Evolutionary conservation across 1,139 yeast species (phyloP).

Genomic region (Wickerhamomyces sp.): DNA sequence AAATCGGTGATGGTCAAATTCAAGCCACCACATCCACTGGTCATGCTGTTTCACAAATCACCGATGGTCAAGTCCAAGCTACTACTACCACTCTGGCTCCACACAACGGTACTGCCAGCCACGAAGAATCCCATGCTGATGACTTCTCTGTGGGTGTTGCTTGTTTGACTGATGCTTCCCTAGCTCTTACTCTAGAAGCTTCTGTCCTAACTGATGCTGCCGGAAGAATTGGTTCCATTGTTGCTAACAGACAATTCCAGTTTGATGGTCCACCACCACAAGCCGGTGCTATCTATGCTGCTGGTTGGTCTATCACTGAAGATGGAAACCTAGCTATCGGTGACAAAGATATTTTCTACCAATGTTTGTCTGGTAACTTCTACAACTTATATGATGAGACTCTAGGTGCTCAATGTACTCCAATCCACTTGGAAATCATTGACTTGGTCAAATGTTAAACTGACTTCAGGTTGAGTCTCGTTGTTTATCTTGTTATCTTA

Average conservation of each 20-base stretch:
- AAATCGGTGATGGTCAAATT: conserved; percentile 5
- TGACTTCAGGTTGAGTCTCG: neutral
- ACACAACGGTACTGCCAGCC: too few species aligned
- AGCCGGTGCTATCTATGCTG: conserved; percentile 84
- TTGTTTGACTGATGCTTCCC: conserved; percentile 48
- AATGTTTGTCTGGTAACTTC: conserved; percentile 76
- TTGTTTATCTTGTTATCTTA: conserved; percentile 16
- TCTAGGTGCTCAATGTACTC: conserved; percentile 61
- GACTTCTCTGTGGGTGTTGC: conserved; percentile 31
- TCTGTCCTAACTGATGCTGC: conserved; percentile 53
- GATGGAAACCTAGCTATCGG: conserved; percentile 73
- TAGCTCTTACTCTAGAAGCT: conserved; percentile 50
- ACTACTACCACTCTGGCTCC: conserved; percentile 9
- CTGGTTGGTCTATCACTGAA: conserved; percentile 69
- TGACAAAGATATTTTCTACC: conserved; percentile 60
- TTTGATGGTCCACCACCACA: conserved; percentile 91
- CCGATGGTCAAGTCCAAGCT: conserved; percentile 19
- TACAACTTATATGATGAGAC: conserved; percentile 76
- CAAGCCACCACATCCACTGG: conserved; percentile 14
- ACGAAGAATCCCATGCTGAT: conserved; percentile 31
- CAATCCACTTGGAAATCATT: conserved; percentile 60
- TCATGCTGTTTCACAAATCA: conserved; percentile 15
- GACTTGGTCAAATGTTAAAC: conserved; percentile 58
- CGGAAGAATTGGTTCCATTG: conserved; percentile 79
- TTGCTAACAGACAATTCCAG: conserved; percentile 84